These are phyloP conservation scores for Angomonas ambiguus DNA, from an alignment of 208 protist species.

Conservation along the genomic window DNA sequence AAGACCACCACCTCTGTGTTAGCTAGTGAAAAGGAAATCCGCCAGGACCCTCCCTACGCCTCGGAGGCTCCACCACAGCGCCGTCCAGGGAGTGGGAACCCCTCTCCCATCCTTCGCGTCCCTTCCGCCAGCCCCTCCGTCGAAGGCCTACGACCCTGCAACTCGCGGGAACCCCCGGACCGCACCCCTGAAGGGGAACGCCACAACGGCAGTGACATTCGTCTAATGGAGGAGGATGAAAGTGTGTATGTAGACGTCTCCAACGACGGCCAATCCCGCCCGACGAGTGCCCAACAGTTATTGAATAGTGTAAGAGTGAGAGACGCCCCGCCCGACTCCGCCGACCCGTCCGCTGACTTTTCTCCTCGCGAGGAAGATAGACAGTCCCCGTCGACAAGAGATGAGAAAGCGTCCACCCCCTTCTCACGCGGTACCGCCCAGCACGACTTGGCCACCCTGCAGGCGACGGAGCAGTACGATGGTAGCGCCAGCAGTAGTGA, in stretches of 20 bases:
- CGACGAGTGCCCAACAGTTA: too few species aligned
- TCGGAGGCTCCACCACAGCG: background rate
- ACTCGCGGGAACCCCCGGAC: background rate
- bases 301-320: too few species aligned
- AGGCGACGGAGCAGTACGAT: conserved; percentile 9
- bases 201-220: background rate
- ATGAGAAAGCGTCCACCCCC: too few species aligned
- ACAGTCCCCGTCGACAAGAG: too few species aligned
- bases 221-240: background rate
- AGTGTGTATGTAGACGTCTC: background rate
- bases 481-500: conserved; percentile 6
- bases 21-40: background rate
- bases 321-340: too few species aligned
- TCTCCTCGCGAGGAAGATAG: too few species aligned
- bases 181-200: background rate
- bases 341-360: too few species aligned
- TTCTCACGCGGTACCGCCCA: too few species aligned
- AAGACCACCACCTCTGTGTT: background rate
- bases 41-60: background rate
- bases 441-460: background rate
- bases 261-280: too few species aligned
- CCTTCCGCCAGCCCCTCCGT: background rate
- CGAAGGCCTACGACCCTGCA: background rate
- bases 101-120: background rate
- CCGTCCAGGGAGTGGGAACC: background rate